Conservation (phyloP, 1,139 yeast species). For the Saccharomyces hybrid region DNA sequence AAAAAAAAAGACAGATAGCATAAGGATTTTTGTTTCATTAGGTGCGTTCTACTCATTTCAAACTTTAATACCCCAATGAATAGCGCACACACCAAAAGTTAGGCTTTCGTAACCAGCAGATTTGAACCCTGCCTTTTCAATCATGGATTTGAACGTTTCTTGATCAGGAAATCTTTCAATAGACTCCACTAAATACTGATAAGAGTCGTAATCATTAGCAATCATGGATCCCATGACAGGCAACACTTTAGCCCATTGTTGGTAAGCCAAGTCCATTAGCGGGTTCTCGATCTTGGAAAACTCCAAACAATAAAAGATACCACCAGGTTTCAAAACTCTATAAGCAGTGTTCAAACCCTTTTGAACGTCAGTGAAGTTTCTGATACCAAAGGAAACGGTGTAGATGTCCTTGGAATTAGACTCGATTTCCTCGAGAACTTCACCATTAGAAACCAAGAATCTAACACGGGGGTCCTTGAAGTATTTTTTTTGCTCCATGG, state of each 20-base stretch:
- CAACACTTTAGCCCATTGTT: slow-evolving; percentile 77
- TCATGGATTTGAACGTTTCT: slow-evolving; percentile 85
- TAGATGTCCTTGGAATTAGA: slow-evolving; percentile 89
- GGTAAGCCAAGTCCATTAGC: slow-evolving; percentile 64
- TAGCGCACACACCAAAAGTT: slow-evolving; percentile 95
- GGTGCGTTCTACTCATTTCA: slow-evolving; percentile 16
- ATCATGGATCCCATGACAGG: slow-evolving; percentile 94
- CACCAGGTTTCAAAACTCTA: slow-evolving; percentile 93
- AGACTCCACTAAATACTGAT: slow-evolving; percentile 91
- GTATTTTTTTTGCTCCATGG: slow-evolving; percentile 40
- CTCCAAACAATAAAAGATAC: slow-evolving; percentile 93
- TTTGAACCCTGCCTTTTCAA: slow-evolving; percentile 91
- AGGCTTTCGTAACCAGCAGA: slow-evolving; percentile 88
- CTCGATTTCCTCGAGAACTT: slow-evolving; percentile 71
- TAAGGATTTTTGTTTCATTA: background rate
- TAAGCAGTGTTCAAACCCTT: slow-evolving; percentile 90
- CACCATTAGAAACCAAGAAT: slow-evolving; percentile 90
- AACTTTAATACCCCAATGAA: slow-evolving; percentile 89
- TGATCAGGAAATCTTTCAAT: slow-evolving; percentile 87
- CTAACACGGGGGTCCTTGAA: slow-evolving; percentile 57
- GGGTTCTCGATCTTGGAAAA: slow-evolving; percentile 87
- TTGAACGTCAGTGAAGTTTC: slow-evolving; percentile 92
- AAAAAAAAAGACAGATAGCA: background rate
- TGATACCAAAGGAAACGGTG: slow-evolving; percentile 94
- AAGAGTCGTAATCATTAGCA: slow-evolving; percentile 91